Percentiles rank a stretch among this genome's conserved stretches.
phyloP scores from a whole-genome alignment of 345 rosid genomes.

The Arabidopsis arenosa region DNA sequence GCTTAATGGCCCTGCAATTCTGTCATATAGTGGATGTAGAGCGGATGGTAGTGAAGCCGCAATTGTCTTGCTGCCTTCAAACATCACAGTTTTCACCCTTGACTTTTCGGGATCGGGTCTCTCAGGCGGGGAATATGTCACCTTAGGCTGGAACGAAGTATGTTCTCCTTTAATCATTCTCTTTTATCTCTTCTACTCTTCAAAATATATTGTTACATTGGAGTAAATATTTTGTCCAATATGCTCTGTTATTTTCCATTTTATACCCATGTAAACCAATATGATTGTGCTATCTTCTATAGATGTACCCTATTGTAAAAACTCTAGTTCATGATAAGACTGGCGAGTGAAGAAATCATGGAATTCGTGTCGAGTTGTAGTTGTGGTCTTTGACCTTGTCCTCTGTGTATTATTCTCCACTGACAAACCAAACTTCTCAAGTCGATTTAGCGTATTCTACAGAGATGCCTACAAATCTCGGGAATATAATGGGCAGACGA shows the following conservation, averaged over 20 bases:
- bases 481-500: too few species aligned
- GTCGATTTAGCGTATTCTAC: too few species aligned
- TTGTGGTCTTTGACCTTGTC: not conserved
- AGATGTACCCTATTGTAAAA: not conserved
- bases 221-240: not conserved
- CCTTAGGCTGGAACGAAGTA: conserved; percentile 92
- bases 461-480: too few species aligned
- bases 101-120: conserved; percentile 95
- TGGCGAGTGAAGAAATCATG: conserved; percentile 8
- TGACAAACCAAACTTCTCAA: too few species aligned
- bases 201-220: not conserved
- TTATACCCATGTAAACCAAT: conserved; percentile 8
- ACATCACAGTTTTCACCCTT: conserved; percentile 87
- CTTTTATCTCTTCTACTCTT: conserved; percentile 8
- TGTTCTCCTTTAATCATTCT: conserved; percentile 40
- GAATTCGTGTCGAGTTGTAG: not conserved
- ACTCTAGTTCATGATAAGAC: conserved; percentile 24
- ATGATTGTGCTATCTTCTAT: not conserved
- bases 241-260: not conserved
- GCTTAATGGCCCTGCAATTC: conserved; percentile 17
- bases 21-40: conserved; percentile 77
- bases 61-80: conserved; percentile 80
- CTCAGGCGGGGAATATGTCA: conserved; percentile 88
- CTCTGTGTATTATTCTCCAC: not conserved
- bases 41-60: conserved; percentile 98